Base-by-base conservation (phyloP, 306 rosid genomes). In the Senna siamea region DNA sequence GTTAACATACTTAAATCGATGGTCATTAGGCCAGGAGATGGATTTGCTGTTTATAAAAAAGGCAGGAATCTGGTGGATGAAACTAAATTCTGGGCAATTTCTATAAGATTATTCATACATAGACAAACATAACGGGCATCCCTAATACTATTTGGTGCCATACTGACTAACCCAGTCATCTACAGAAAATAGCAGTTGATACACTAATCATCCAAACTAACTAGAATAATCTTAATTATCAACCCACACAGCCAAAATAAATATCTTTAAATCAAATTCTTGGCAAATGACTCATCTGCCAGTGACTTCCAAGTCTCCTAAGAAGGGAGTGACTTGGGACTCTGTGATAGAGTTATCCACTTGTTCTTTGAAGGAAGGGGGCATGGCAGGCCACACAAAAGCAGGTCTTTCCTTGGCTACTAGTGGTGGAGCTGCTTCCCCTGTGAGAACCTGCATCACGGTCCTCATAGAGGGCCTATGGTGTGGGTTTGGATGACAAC, bases 401-500 rank as follows among this genome's bases (percentile, higher is more conserved):
- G 81, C 77, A 51, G 96, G 96, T 38, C 88, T 80, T 51, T 88
- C 85, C 15, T 14, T 28, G 3, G 97, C 87, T 17, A 89, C 74
- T 5, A 2, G 6, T 0, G 92, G 93, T 30, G 87, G 89, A 38
- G 82, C 35, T 22, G 47, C 85, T 70, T 89, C 90, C 20, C 90
- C 90, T 19, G 70, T 75, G 2, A 92, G 84, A 63, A 92, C 96
- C 75, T 80, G 84, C 20, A 88, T 54, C 19, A 85, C 91, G 35
- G 78, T 86, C 37, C 72, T 83, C 88, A 89, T 89, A 0, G 88
- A 81, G 4, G 98, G 98, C 70, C 96, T 86, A 5, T 73, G 40
- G n/a, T 83, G 80, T 7, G 92, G 96, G 34, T 89, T 89, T 17
- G 98, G 98, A 78, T 92, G 90, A 61, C 98, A 92, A 10, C 98